Conservation (phyloP, 2,329 filamentous ascomycete species). For the Amphichorda felina region DNA sequence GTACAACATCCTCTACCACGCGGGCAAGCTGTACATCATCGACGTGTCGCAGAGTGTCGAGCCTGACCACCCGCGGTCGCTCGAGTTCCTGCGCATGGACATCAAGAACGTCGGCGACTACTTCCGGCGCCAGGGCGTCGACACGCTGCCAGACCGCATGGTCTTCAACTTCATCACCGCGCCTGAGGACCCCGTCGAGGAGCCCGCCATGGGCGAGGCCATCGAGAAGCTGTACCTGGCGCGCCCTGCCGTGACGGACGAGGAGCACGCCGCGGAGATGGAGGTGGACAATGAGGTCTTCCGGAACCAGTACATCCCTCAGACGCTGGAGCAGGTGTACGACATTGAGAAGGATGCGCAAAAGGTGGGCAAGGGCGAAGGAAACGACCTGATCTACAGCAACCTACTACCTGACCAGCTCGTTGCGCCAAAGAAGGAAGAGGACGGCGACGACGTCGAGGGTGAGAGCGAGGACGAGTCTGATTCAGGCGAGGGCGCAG, state of each 20-base stretch:
- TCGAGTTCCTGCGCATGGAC: slow-evolving; percentile 95
- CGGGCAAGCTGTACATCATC: slow-evolving; percentile 77
- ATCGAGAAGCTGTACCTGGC: slow-evolving; percentile 57
- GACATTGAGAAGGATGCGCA: slow-evolving; percentile 87
- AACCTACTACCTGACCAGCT: slow-evolving; percentile 67
- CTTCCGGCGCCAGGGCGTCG: slow-evolving; percentile 76
- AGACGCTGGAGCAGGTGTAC: slow-evolving; percentile 91
- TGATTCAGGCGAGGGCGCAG: slow-evolving; percentile 36
- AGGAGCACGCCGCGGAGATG: slow-evolving; percentile 42
- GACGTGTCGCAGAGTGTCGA: slow-evolving; percentile 97
- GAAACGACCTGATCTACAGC: slow-evolving; percentile 70
- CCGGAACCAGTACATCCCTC: slow-evolving; percentile 90
- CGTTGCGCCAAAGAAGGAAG: slow-evolving; percentile 24
- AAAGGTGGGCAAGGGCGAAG: slow-evolving; percentile 61
- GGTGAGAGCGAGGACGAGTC: slow-evolving; percentile 24
- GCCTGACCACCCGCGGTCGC: slow-evolving; percentile 82
- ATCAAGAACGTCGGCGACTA: slow-evolving; percentile 95
- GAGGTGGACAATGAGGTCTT: slow-evolving; percentile 88
- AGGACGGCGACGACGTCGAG: slow-evolving; percentile 24
- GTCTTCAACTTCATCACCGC: slow-evolving; percentile 75
- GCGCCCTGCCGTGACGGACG: slow-evolving; percentile 31
- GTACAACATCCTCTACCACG: slow-evolving; percentile 92
- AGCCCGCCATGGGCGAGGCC: slow-evolving; percentile 45
- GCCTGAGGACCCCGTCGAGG: slow-evolving; percentile 44
- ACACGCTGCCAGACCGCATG: slow-evolving; percentile 66